Base-by-base conservation (phyloP, 2,329 filamentous ascomycete species). In the Trichophyton schoenleinii region DNA sequence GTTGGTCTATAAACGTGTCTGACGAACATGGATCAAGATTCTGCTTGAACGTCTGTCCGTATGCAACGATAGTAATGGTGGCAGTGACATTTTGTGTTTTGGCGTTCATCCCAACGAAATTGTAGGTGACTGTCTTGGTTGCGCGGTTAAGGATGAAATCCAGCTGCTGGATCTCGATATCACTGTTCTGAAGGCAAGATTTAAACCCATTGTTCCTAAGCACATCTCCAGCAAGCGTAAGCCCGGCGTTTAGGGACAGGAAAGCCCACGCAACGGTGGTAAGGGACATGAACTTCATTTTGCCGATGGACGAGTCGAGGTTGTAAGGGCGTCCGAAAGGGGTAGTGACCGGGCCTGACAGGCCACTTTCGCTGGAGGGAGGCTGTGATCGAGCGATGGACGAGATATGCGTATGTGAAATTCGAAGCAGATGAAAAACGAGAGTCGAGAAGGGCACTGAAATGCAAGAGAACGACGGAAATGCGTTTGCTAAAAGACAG, bases 181-280 rank as follows among this genome's bases (percentile, higher is more conserved):
- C 75, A 62, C 79, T 73, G 55, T 72, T 70, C 9, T 69, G 66
- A 68, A 81, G 68, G 75, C 94, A 97, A 65, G 85, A 85, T 69
- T 80, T 83, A 77, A 94, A 95, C 63, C 91, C 89, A 64, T 82
- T 83, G 25, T 91, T 96, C 70, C 86, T 83, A 62, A 99, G 82
- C 62, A 95, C 79, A 67, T 92, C 85, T n/a, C 22, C 60, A 15
- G 63, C 63, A n/a, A 44, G 36, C 8, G 44, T 49, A 20, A 49
- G 34, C 7, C 58, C 44, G n/a, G 44, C 38, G 38, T 59, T 18
- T 22, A 59, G 25, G 2, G 58, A 42, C 13, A 59, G n/a, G 20
- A 59, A 25, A 2, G 44, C 20, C 41, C 41, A 46, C n/a, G 31
- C 42, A 25, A 49, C 25, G 22, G 42, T 25, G 13, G 41, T 31